These are phyloP conservation scores for Mycena indigotica DNA, from an alignment of 768 basidiomycete genomes.

Conservation along the genomic window DNA sequence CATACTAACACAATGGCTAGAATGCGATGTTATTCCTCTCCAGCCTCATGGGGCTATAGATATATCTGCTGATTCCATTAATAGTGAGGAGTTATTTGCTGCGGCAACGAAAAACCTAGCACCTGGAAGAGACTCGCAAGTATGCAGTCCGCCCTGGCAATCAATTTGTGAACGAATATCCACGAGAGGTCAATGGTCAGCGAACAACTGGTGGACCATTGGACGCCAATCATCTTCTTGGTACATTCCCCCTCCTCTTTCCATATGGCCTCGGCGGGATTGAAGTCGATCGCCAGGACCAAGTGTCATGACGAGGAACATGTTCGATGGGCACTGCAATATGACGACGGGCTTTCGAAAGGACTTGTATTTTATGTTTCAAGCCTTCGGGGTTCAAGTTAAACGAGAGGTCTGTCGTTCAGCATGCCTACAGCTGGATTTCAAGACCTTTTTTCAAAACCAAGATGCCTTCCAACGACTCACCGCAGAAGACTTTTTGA, in stretches of 20 bases:
- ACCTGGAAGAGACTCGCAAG: not conserved
- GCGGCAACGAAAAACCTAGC: not conserved
- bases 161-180: not conserved
- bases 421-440: slow-evolving; percentile 14
- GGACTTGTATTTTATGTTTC: slow-evolving; percentile 5
- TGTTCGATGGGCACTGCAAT: slow-evolving; percentile 19
- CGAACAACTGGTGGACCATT: not conserved
- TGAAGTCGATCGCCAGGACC: slow-evolving; percentile 8
- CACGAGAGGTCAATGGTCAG: not conserved
- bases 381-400: slow-evolving; percentile 14
- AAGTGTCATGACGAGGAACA: slow-evolving; percentile 21
- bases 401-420: not conserved
- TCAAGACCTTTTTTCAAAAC: not conserved
- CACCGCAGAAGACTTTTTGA: slow-evolving; percentile 20
- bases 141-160: not conserved
- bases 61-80: not conserved
- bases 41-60: not conserved
- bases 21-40: not conserved
- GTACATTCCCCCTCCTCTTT: slow-evolving; percentile 24
- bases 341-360: slow-evolving; percentile 23
- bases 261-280: slow-evolving; percentile 32
- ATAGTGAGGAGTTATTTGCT: not conserved
- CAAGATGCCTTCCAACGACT: slow-evolving; percentile 7
- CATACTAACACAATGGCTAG: not conserved
- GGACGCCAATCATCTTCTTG: slow-evolving; percentile 6